Evolutionary conservation across 2,329 filamentous ascomycete genomes (phyloP), one percentile per base, ranked within the genome.

Genomic region (Beauveria rudraprayagi): DNA sequence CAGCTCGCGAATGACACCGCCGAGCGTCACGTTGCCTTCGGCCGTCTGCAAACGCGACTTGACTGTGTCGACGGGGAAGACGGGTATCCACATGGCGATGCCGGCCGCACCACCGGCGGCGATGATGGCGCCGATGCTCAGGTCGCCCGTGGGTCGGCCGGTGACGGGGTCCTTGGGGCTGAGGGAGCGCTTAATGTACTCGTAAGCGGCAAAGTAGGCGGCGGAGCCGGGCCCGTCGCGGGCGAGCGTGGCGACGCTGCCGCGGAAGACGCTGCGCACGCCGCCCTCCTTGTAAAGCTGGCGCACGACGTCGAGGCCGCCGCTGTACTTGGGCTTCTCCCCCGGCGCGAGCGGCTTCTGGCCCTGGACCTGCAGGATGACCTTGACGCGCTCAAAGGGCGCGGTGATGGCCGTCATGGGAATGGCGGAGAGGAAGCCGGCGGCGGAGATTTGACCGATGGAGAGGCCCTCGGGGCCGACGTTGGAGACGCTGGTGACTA

Each of bases 371-470:
- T 99, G 94, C 1, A 99, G 87, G 65, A 99, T 92, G 61, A 99
- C 93, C 78, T 99, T 99, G 68, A 99, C 92, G 70, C 94, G 93
- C 82, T 99, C 94, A 73, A 99, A 97, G 63, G 94, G 94, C 5
- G 94, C 94, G n/a, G 94, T 97, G 78, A 99, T 97, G 75, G 91
- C 77, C 4, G 94, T 99, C 91, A 96, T 96, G 70, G 94, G 94
- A 63, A 99, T 89, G 63, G 94, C 94, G 71, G 91, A 96, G 84
- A 99, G 95, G 85, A 97, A 97, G 65, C 94, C 94, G 16, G 94
- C 94, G 41, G 91, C 84, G 40, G 91, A 94, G 76, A 95, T 87
- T 75, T 99, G 94, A 48, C 81, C 89, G 70, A 97, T 92, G 62
- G 87, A 86, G 77, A 90, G 91, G 74, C 91, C 85, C 66, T 86